Conservation (phyloP, 331 rosid genomes). For the Quercus lobata region DNA sequence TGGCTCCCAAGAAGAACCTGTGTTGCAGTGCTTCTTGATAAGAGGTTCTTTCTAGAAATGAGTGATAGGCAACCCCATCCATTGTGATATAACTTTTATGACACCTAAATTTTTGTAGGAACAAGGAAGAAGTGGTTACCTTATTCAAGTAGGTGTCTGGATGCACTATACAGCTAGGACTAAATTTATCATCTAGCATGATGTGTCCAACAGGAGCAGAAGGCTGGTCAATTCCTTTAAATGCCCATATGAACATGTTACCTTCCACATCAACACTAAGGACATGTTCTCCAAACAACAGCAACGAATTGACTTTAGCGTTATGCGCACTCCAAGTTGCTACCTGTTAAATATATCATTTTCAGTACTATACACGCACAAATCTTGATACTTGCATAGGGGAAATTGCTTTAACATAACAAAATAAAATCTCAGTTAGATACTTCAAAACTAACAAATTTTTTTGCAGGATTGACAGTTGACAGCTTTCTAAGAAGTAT, state of each 20-base stretch:
- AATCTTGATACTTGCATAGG: background rate
- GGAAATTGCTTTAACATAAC: too few species aligned
- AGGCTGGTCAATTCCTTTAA: constrained; percentile 60
- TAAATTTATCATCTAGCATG: constrained; percentile 41
- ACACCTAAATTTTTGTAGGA: background rate
- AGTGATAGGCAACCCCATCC: background rate
- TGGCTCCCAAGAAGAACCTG: constrained; percentile 89
- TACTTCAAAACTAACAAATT: too few species aligned
- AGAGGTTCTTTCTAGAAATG: constrained; percentile 10
- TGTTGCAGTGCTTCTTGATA: constrained; percentile 13
- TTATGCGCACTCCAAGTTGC: constrained; percentile 74
- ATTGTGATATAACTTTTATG: background rate
- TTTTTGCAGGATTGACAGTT: too few species aligned
- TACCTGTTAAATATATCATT: constrained; percentile 35
- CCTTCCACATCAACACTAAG: constrained; percentile 66
- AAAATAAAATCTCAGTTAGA: too few species aligned
- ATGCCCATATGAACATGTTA: constrained; percentile 70
- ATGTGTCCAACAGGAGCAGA: constrained; percentile 57
- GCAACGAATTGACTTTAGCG: constrained; percentile 62
- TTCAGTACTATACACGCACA: background rate
- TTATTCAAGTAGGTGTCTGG: constrained; percentile 93
- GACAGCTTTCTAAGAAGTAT: too few species aligned
- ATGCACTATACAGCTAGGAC: constrained; percentile 74
- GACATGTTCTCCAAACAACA: constrained; percentile 79
- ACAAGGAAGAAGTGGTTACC: constrained; percentile 36